phyloP scores from a whole-genome alignment of 345 rosid genomes.

The Stellera chamaejasme region DNA sequence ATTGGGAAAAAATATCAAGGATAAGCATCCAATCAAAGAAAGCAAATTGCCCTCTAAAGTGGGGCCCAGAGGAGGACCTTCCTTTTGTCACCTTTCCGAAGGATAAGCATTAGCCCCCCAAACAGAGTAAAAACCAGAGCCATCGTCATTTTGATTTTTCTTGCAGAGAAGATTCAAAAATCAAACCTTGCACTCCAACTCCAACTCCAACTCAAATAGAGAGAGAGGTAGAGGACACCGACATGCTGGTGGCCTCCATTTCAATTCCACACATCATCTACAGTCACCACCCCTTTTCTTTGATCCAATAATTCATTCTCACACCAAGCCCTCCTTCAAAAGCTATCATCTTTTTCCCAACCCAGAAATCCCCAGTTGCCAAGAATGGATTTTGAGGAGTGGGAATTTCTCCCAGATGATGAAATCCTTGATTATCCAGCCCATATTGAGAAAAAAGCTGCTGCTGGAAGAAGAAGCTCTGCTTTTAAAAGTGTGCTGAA shows the following conservation, averaged over 20 bases:
- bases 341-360: constrained; percentile 5
- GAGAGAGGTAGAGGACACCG: constrained; percentile 28
- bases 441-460: constrained; percentile 23
- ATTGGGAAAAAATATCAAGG: constrained; percentile 18
- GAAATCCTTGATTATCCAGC: constrained; percentile 36
- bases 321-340: neutral
- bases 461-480: constrained; percentile 20
- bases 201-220: constrained; percentile 5
- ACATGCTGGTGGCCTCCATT: constrained; percentile 20
- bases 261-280: constrained; percentile 11
- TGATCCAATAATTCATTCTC: constrained; percentile 23
- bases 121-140: neutral
- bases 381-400: constrained; percentile 82
- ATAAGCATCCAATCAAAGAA: neutral
- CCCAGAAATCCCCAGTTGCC: constrained; percentile 1
- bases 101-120: constrained; percentile 22
- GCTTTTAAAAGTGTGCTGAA: constrained; percentile 28
- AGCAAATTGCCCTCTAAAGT: constrained; percentile 13
- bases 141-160: neutral
- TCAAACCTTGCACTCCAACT: constrained; percentile 1
- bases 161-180: constrained; percentile 9
- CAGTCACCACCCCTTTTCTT: constrained; percentile 21
- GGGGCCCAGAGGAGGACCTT: constrained; percentile 30
- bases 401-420: constrained; percentile 69
- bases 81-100: constrained; percentile 17